Evolutionary conservation across 2,329 filamentous ascomycete species (phyloP).

Genomic region (Tetracladium maxilliforme): DNA sequence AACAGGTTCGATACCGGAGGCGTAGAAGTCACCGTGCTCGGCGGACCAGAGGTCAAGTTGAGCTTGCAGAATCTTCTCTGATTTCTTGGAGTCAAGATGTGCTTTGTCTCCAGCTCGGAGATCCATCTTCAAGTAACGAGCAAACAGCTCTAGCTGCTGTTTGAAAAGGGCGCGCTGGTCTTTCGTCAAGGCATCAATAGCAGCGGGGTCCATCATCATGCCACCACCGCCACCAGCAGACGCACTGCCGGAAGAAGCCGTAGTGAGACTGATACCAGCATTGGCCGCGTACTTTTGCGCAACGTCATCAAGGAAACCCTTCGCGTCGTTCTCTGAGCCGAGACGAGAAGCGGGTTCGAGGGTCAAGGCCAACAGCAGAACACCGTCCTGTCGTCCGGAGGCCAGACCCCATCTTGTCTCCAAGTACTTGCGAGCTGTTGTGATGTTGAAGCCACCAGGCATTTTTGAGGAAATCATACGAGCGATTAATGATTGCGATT

Average conservation of each 20-base stretch:
- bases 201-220: slow-evolving; percentile 99
- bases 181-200: slow-evolving; percentile 91
- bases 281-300: slow-evolving; percentile 78
- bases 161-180: slow-evolving; percentile 94
- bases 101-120: slow-evolving; percentile 94
- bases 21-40: slow-evolving; percentile 95
- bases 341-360: slow-evolving; percentile 84
- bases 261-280: slow-evolving; percentile 71
- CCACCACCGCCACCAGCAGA: slow-evolving; percentile 58
- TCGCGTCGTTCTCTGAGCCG: slow-evolving; percentile 80
- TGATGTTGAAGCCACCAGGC: slow-evolving; percentile 99
- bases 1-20: slow-evolving; percentile 81
- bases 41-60: slow-evolving; percentile 91
- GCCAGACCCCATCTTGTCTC: slow-evolving; percentile 87
- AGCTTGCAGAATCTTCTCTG: slow-evolving; percentile 74
- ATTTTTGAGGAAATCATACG: slow-evolving; percentile 97
- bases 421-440: slow-evolving; percentile 83
- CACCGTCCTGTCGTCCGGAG: slow-evolving; percentile 78
- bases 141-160: slow-evolving; percentile 91
- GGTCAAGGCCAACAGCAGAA: slow-evolving; percentile 75
- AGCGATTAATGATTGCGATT: slow-evolving; percentile 83
- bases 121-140: slow-evolving; percentile 93
- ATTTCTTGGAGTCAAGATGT: slow-evolving; percentile 70
- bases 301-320: slow-evolving; percentile 79
- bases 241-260: slow-evolving; percentile 58